Conservation (phyloP, 1,284 basidiomycete species). For the Puccinia polysora region DNA sequence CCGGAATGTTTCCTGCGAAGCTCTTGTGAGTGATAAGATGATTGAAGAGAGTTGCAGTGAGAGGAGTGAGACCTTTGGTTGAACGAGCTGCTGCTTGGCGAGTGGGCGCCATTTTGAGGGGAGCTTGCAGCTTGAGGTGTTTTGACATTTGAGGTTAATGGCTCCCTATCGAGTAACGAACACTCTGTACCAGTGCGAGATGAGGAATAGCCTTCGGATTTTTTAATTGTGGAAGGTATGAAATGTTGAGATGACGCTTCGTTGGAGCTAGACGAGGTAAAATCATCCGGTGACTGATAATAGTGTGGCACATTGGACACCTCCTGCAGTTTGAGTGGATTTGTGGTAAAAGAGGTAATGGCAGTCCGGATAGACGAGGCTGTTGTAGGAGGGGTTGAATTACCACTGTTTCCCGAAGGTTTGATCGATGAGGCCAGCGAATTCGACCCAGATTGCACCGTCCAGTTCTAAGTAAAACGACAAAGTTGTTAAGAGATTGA, state of each 20-base stretch:
- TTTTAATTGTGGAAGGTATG: too few relatives aligned
- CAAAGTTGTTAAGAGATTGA: background rate
- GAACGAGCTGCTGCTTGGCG: background rate
- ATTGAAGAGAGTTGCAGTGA: constrained; percentile 13
- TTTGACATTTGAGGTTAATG: constrained; percentile 15
- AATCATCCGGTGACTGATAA: too few relatives aligned
- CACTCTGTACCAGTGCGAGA: background rate
- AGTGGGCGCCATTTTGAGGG: constrained; percentile 13
- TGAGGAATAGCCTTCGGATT: background rate
- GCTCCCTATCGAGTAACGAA: background rate
- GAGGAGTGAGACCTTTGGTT: background rate
- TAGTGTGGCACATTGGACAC: too few relatives aligned
- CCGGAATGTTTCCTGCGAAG: constrained; percentile 27
- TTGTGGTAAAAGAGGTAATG: constrained; percentile 12
- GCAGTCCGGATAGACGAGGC: constrained; percentile 22
- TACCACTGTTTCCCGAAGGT: constrained; percentile 8
- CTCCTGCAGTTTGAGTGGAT: background rate
- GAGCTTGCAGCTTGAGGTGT: constrained; percentile 5
- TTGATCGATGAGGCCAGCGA: constrained; percentile 10
- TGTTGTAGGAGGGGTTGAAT: constrained; percentile 8
- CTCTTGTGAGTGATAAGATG: constrained; percentile 9
- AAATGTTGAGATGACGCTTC: too few relatives aligned
- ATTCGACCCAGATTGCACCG: constrained; percentile 17
- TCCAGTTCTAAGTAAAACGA: constrained; percentile 10
- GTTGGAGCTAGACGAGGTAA: too few relatives aligned